A percentile compares a stretch with the other conserved stretches of the same genome.
Conservation (phyloP, 371 early-diverging fungal species). For the Conidiobolus incongruus region DNA sequence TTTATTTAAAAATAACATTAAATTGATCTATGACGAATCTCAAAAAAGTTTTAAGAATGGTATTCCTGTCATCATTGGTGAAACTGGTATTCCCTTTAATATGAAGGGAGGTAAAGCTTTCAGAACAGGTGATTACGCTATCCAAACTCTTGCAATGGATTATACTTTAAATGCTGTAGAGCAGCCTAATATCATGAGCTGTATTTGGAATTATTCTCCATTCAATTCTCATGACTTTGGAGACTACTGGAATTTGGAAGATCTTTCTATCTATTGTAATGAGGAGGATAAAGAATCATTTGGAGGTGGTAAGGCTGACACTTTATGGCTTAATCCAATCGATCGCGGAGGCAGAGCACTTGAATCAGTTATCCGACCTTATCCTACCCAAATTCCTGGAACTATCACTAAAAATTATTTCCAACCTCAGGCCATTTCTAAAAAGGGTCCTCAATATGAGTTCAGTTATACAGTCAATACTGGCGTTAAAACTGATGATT, state of each 20-base stretch:
- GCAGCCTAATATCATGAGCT: conserved; percentile 25
- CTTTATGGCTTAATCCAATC: not conserved
- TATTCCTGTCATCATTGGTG: conserved; percentile 34
- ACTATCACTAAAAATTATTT: too few relatives aligned
- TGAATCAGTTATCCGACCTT: conserved; percentile 5
- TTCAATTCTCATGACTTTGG: conserved; percentile 32
- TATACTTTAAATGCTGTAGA: conserved; percentile 39
- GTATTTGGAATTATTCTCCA: conserved; percentile 41
- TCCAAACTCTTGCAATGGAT: conserved; percentile 41
- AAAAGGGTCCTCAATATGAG: not conserved
- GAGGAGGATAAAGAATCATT: not conserved
- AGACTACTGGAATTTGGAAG: conserved; percentile 53
- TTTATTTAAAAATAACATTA: conserved; percentile 30
- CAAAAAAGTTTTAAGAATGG: conserved; percentile 14
- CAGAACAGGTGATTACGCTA: conserved; percentile 14
- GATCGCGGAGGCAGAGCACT: conserved; percentile 8
- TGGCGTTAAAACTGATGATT: not conserved
- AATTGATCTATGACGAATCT: conserved; percentile 25
- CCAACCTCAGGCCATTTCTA: not conserved
- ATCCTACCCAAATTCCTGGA: conserved; percentile 2
- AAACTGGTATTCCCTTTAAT: conserved; percentile 53
- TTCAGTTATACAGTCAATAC: too few relatives aligned
- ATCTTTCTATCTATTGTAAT: conserved; percentile 19
- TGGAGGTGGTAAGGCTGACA: not conserved
- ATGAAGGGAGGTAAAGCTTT: conserved; percentile 20